phyloP scores from a whole-genome alignment of 129 eudicot genomes.

The Pulicaria dysenterica region DNA sequence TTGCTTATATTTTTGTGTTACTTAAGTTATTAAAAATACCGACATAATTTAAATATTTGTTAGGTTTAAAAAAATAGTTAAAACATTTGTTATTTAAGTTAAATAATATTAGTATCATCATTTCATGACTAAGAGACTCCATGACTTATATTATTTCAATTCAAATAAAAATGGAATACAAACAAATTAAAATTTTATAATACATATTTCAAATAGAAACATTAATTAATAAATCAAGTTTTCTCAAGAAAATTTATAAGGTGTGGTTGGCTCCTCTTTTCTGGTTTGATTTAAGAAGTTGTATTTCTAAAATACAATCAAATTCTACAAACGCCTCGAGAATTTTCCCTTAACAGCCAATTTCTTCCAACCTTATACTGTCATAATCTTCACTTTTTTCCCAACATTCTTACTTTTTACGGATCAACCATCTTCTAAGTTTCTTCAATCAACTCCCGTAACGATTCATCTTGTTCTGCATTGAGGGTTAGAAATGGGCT shows the following conservation, averaged over 20 bases:
- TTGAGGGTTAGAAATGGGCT: conserved; percentile 46
- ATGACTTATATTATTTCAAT: too few relatives aligned
- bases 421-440: conserved; percentile 12
- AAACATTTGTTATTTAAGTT: too few relatives aligned
- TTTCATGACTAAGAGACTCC: too few relatives aligned
- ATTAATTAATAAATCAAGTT: conserved; percentile 7
- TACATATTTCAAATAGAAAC: background rate
- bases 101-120: too few relatives aligned
- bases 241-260: background rate
- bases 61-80: too few relatives aligned
- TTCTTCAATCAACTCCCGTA: conserved; percentile 33
- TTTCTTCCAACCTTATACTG: conserved; percentile 11
- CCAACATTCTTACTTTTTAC: conserved; percentile 24
- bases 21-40: too few relatives aligned
- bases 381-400: conserved; percentile 33
- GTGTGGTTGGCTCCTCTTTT: conserved; percentile 17
- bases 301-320: conserved; percentile 15
- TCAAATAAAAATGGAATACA: too few relatives aligned
- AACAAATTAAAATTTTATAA: too few relatives aligned
- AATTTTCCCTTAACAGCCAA: conserved; percentile 18
- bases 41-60: too few relatives aligned
- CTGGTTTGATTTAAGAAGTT: background rate
- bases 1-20: too few relatives aligned
- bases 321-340: conserved; percentile 16
- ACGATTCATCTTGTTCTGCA: conserved; percentile 23